Base-by-base conservation (phyloP, 495 filamentous ascomycete species). In the Xylaria nigripes region DNA sequence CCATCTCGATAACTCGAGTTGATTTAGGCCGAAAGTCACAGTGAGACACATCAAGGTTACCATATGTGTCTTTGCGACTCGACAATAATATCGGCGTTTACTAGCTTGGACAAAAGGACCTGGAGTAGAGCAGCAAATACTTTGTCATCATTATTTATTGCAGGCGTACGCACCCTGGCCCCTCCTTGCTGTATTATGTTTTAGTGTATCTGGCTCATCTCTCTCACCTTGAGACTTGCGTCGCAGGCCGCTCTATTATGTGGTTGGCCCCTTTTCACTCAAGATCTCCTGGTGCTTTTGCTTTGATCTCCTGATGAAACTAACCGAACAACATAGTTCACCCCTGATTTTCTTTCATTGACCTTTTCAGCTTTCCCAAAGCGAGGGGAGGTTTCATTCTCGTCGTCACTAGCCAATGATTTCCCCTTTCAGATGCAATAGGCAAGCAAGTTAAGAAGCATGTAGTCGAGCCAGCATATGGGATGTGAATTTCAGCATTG, bases 31-130 rank as follows among this genome's bases (percentile, higher is more conserved):
- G 4, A 16, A 45, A 27, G 2, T 18, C 29, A 44, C n/a, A 16
- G 22, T 18, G 9, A 16, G 40, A 18, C 21, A 16, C 16, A 12
- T 38, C 38, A 44, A 54, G 3, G 42, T 45, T 54, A 48, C 53
- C 50, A 3, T 12, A 6, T 13, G 45, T 13, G 45, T 57, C 10
- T 50, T 48, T 41, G 36, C n/a, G 34, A 52, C 58, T 58, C 42
- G 25, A 57, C 38, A 51, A 46, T 56, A 55, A 45, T 48, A 46
- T 48, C 57, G 64, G 64, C 59, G 64, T 67, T 63, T 38, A 43
- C 12, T n/a, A 61, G 61, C 43, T 62, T 61, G 61, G 64, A 62
- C 57, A 64, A 50, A 53, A 40, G 43, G 57, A 55, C 50, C 61
- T 55, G 52, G 64, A 62, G 54, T 59, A 57, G 59, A 29, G 55